A percentile compares a stretch with the other conserved stretches of the same genome.
Evolutionary conservation across 139 green algal species (phyloP).

Genomic region (Volvox reticuliferus): DNA sequence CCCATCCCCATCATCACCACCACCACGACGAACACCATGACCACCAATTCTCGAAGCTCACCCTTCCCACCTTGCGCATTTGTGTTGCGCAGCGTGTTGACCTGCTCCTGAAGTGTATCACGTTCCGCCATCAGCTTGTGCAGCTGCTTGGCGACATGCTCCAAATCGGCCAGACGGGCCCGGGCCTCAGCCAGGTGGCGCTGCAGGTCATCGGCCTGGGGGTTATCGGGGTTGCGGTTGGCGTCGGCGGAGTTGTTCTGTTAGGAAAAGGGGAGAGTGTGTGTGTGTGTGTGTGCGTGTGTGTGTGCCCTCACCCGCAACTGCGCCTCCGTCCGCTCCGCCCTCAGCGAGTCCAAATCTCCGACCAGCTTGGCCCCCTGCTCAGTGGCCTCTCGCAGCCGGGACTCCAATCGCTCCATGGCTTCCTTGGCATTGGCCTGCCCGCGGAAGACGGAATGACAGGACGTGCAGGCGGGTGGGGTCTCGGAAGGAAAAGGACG

Average conservation of each 20-base stretch:
- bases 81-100: slow-evolving; percentile 27
- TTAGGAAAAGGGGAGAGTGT: too few species aligned
- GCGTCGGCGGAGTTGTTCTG: too few species aligned
- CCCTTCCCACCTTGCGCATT: slow-evolving; percentile 4
- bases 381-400: slow-evolving; percentile 19
- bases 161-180: slow-evolving; percentile 22
- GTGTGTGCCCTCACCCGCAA: slow-evolving; percentile 12
- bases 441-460: too few species aligned
- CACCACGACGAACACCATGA: too few species aligned
- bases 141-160: slow-evolving; percentile 38
- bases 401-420: slow-evolving; percentile 35
- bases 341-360: slow-evolving; percentile 27
- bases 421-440: slow-evolving; percentile 36
- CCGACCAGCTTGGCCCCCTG: slow-evolving; percentile 14
- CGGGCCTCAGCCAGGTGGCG: slow-evolving; percentile 32
- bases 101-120: slow-evolving; percentile 42
- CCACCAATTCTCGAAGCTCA: background rate
- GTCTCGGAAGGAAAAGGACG: too few species aligned
- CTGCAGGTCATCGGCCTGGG: slow-evolving; percentile 34
- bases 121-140: slow-evolving; percentile 30
- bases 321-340: slow-evolving; percentile 44
- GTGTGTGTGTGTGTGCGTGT: too few species aligned
- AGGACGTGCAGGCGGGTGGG: too few species aligned
- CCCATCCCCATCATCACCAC: too few species aligned
- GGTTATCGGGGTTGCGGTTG: too few species aligned